Base-by-base conservation (phyloP, 257 asterid genomes). In the Cynanchum wilfordii region DNA sequence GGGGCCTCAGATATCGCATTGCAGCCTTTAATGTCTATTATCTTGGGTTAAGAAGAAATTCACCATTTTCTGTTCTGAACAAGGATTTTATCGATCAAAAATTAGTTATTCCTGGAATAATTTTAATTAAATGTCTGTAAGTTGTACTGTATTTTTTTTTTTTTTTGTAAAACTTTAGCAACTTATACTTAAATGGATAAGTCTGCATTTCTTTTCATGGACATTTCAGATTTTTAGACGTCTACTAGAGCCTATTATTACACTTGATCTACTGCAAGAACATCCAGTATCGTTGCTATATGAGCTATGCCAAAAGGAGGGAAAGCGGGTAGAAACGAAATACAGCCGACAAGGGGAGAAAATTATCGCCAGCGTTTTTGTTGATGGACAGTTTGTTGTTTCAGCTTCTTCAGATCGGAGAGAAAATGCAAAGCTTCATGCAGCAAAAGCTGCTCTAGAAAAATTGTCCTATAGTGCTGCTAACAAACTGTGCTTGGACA, bases 221-320 rank as follows among this genome's bases (percentile, higher is more conserved):
- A 69, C 12, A 4, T 55, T 50, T 22, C 78, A 94, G 98, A 69
- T 88, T 36, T 75, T 86, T 71, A 86, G 84, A 56, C 72, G 77
- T 30, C 77, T 94, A 25, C 59, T 89, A 57, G 93, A 92, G 81
- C 99, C 99, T 12, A 78, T 89, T 33, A 77, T 88, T 19, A 88
- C 84, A 9, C 86, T 83, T 29, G 91, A 87, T 45, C 25, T 71
- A 76, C 77, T 94, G 57, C 80, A 82, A 78, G 75, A 77, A 63
- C 91, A 89, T 62, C 99, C 95, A 20, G 97, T 94, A 67, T 88
- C 97, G 1, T 59, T 77, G 87, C 87, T 94, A 56, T 88, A 77
- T 30, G 89, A 87, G 66, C 59, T 81, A 13, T 89, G 96, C 85
- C 99, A 89, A 78, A 94, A 82, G 74, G 85, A 83, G 1, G 89